These are phyloP conservation scores for Cytospora chrysosperma DNA, from an alignment of 2,329 filamentous ascomycete species.

Conservation along the genomic window DNA sequence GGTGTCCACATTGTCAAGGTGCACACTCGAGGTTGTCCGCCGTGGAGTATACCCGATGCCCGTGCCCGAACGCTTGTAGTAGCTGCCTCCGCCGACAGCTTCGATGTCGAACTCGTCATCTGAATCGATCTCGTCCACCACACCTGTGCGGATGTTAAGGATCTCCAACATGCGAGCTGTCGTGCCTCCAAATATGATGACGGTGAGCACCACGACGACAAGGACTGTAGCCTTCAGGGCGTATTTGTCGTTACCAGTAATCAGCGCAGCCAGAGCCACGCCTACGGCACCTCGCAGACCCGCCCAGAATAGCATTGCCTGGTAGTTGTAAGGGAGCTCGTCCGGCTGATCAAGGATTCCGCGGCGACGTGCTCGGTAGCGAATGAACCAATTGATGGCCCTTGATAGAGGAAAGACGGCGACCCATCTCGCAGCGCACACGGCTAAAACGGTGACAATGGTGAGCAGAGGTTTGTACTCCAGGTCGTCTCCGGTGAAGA, in stretches of 20 bases:
- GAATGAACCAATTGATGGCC: slow-evolving; percentile 88
- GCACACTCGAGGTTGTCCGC: slow-evolving; percentile 57
- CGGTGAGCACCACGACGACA: slow-evolving; percentile 93
- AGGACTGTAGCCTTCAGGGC: slow-evolving; percentile 92
- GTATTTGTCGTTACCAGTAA: slow-evolving; percentile 77
- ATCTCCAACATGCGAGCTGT: slow-evolving; percentile 98
- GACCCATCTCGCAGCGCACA: slow-evolving; percentile 88
- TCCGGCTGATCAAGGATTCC: slow-evolving; percentile 72
- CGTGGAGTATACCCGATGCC: slow-evolving; percentile 77
- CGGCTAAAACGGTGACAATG: slow-evolving; percentile 85
- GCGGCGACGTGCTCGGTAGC: slow-evolving; percentile 75
- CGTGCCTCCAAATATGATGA: slow-evolving; percentile 98
- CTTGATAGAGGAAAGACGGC: slow-evolving; percentile 91
- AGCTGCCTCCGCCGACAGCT: slow-evolving; percentile 66
- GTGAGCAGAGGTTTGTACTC: slow-evolving; percentile 95
- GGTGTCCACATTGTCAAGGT: slow-evolving; percentile 52
- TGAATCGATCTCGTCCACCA: slow-evolving; percentile 94
- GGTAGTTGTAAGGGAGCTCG: slow-evolving; percentile 90
- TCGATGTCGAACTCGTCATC: slow-evolving; percentile 99
- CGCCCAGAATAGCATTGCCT: slow-evolving; percentile 99
- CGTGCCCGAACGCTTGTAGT: slow-evolving; percentile 75
- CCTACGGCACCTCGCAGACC: slow-evolving; percentile 93
- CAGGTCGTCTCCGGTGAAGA: slow-evolving; percentile 87
- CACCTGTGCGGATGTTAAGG: slow-evolving; percentile 90
- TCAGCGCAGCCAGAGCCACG: slow-evolving; percentile 85